Base-by-base conservation (phyloP, 176 grass and related monocot genomes). In the Hsuehochloa calcarea region DNA sequence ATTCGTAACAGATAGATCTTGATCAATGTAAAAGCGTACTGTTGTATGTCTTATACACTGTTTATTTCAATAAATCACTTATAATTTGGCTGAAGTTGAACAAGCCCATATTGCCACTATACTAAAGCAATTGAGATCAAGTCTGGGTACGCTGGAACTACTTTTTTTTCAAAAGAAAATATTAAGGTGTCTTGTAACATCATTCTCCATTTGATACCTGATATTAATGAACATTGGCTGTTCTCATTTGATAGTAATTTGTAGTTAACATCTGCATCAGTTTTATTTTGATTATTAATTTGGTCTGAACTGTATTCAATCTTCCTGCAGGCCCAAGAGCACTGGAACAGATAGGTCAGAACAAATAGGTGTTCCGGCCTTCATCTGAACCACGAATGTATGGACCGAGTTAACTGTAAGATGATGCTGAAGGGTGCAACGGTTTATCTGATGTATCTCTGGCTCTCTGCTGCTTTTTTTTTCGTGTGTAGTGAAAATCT, bases 281-380 rank as follows among this genome's bases (percentile, higher is more conserved):
- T 22, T 73, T 47, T 62, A 17, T 68, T 44, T 29, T 15, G 1
- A 10, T 37, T 51, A 15, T 51, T 50, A 51, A 13, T 43, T 29
- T 64, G 23, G 8, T 63, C 64, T 82, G 19, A 89, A 77, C 8
- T 60, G 43, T 60, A 59, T 45, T 11, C 58, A 40, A 23, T 83
- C 37, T 87, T 19, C 51, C 0, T 87, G 49, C 62, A 91, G 89
- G 80, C 65, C 85, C 89, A 69, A 75, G 80, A 80, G 80, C 64
- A 56, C 63, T 38, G 31, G 80, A 87, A 80, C 85, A 11, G 69
- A 43, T 22, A 20, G 31, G 35, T 68, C 68, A 72, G 85, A 91
- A 51, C 85, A 84, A 70, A 72, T 82, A 72, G 52, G 19, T 22
- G 65, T 38, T 0, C 22, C 29, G 15, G 19, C 74, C 40, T 58